Base-by-base conservation (phyloP, 345 rosid genomes). In the Balakata baccata region DNA sequence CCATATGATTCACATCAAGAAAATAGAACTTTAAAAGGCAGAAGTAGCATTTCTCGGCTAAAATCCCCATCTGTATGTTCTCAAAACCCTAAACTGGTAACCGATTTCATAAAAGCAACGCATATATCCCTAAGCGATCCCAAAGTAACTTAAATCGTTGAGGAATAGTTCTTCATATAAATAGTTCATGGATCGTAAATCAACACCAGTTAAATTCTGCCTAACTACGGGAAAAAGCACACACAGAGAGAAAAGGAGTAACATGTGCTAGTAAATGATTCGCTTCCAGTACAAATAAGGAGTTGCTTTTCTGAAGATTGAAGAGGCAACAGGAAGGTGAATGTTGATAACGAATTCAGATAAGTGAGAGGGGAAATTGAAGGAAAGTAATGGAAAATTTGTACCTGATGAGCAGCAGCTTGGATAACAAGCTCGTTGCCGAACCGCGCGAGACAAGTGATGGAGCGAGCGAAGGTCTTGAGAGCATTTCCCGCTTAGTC, bases 381-480 rank as follows among this genome's bases (percentile, higher is more conserved):
- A 25, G 37, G 13, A 54, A 38, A 47, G 34, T 3, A 14, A 67
- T 11, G 12, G 11, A 16, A n/a, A 53, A 61, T 2, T 37, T n/a
- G 69, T 41, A 90, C 99, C 91, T 87, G 91, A 62, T 87, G 83
- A 56, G 93, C 81, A 63, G 92, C 87, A 66, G 92, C 90, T 80
- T 89, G 85, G 17, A 90, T 74, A n/a, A 84, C 89, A 67, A 95
- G 93, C 89, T 95, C 99, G 85, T 86, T 91, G 7, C 92, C 96
- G 69, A 92, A 78, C 57, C 97, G 92, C 4, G 94, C 87, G 75
- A 92, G 94, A 73, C 89, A 88, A 9, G 89, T 83, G 85, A 92
- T 82, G 34, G 90, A 88, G 56, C 97, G 86, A 46, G 91, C 81
- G 34, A 95, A 91, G 61, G 92, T 87, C 80, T 89, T 92, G 72